These are phyloP conservation scores for Claviceps humidiphila DNA, from an alignment of 2,329 filamentous ascomycete species.

Conservation along the genomic window DNA sequence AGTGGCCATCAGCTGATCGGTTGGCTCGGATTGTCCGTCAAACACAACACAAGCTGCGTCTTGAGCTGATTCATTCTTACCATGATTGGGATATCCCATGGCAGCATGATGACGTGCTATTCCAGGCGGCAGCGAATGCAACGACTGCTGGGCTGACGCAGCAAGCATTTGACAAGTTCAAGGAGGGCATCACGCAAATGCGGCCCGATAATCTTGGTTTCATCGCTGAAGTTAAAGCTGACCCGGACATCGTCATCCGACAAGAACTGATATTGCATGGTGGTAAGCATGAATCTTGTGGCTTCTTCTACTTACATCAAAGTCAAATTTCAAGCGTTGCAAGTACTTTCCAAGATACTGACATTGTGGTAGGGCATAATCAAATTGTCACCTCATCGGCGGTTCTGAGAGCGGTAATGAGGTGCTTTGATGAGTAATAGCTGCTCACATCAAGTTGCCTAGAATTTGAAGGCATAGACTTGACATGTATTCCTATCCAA, in stretches of 20 bases:
- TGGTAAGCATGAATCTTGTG: conserved; percentile 25
- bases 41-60: conserved; percentile 41
- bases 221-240: conserved; percentile 29
- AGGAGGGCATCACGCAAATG: conserved; percentile 29
- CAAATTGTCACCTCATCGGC: conserved; percentile 52
- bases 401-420: conserved; percentile 50
- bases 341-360: background rate
- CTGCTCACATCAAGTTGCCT: background rate
- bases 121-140: conserved; percentile 44
- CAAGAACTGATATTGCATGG: conserved; percentile 43
- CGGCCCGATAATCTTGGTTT: conserved; percentile 32
- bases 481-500: too few species aligned
- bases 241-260: conserved; percentile 34
- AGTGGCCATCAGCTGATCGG: conserved; percentile 61
- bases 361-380: conserved; percentile 46
- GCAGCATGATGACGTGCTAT: conserved; percentile 52
- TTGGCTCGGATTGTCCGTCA: conserved; percentile 42
- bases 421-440: conserved; percentile 39
- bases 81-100: conserved; percentile 77
- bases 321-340: background rate
- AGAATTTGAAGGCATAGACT: background rate
- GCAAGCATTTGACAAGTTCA: conserved; percentile 28
- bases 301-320: background rate
- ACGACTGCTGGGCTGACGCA: conserved; percentile 25
- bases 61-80: conserved; percentile 66